Evolutionary conservation across 768 basidiomycete genomes (phyloP).

Genomic region (Boletus tomentosulus): DNA sequence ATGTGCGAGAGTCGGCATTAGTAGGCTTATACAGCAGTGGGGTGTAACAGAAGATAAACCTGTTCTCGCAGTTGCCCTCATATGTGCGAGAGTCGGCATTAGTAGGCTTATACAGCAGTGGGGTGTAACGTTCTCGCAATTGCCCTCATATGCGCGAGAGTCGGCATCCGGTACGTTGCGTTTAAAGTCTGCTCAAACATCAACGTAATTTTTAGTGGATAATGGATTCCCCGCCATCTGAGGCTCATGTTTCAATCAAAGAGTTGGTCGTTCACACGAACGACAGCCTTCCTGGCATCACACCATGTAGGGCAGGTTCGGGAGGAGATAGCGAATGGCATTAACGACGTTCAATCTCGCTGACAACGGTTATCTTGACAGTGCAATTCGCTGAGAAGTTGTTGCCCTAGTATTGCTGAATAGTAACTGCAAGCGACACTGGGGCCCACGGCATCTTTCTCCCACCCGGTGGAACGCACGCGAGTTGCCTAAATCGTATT

Average conservation of each 20-base stretch:
- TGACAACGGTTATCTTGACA: conserved; percentile 13
- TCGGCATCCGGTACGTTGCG: not conserved
- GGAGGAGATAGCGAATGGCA: conserved; percentile 5
- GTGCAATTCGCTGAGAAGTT: conserved; percentile 6
- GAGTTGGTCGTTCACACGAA: conserved; percentile 14
- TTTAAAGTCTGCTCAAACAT: conserved; percentile 16
- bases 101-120: not conserved
- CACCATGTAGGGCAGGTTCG: conserved; percentile 1
- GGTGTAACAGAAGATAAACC: no score
- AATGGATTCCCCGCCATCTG: conserved; percentile 2
- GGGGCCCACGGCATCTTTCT: conserved; percentile 7
- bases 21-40: no score
- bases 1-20: not conserved
- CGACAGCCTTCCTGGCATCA: not conserved
- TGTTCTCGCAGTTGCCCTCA: no score
- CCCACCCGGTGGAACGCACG: not conserved
- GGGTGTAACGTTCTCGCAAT: not conserved
- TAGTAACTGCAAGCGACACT: conserved; percentile 5
- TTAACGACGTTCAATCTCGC: conserved; percentile 1
- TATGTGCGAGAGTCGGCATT: no score
- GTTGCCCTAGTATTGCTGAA: conserved; percentile 14
- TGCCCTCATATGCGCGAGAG: not conserved
- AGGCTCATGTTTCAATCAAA: not conserved
- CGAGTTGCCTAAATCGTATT: conserved; percentile 1
- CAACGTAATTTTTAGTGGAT: conserved; percentile 9